Conservation (phyloP, 1,284 basidiomycete genomes). For the Laetiporus sulphureus region DNA sequence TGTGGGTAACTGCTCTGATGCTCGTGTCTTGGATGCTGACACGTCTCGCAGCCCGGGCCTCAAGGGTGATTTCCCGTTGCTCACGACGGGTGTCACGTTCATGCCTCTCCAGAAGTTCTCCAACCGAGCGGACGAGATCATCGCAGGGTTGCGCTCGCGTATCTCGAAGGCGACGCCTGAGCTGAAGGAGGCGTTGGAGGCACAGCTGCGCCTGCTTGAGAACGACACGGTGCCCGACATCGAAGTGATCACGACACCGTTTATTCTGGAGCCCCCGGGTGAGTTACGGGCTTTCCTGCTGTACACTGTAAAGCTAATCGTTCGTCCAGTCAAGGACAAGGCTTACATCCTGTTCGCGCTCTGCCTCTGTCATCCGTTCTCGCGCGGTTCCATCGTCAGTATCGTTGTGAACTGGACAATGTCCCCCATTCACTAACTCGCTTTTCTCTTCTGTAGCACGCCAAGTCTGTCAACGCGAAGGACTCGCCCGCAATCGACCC, state of each 20-base stretch:
- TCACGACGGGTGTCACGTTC: background rate
- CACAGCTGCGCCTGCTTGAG: background rate
- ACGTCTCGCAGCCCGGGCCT: background rate
- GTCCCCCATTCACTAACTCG: background rate
- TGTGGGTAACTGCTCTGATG: slow-evolving; percentile 13
- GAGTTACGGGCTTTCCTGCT: background rate
- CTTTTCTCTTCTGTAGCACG: slow-evolving; percentile 18
- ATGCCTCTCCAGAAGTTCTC: background rate
- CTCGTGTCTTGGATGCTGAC: background rate
- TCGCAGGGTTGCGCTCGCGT: background rate
- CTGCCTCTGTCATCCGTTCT: slow-evolving; percentile 17
- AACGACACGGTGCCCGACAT: background rate
- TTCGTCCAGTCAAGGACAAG: slow-evolving; percentile 7
- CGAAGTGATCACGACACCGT: background rate
- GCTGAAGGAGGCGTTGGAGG: background rate
- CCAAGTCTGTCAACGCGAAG: slow-evolving; percentile 28
- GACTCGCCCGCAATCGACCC: slow-evolving; percentile 34
- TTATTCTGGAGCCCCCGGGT: background rate
- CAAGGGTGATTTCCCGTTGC: background rate
- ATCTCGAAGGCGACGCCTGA: background rate
- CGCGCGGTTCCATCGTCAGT: slow-evolving; percentile 31
- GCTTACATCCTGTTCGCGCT: slow-evolving; percentile 16
- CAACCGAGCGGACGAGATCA: background rate
- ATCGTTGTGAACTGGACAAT: background rate
- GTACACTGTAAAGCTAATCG: background rate